phyloP scores from a whole-genome alignment of 805 yeast species.

The Nakazawaea wyomingensis region DNA sequence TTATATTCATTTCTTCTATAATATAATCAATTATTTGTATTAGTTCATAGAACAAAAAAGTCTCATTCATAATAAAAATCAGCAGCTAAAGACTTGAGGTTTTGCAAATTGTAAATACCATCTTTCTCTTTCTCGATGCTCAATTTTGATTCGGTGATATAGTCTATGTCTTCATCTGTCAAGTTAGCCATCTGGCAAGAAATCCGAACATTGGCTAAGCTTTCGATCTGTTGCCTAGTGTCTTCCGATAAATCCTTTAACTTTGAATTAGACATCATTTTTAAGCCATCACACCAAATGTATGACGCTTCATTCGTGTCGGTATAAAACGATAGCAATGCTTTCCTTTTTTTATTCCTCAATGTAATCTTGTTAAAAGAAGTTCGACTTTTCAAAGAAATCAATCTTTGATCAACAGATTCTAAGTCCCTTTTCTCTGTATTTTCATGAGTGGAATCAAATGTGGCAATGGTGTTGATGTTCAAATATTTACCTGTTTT shows the following conservation, averaged over 20 bases:
- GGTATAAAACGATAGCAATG: constrained; percentile 55
- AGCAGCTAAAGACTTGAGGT: constrained; percentile 19
- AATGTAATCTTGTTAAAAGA: constrained; percentile 53
- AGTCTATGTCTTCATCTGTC: constrained; percentile 22
- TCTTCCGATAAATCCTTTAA: constrained; percentile 33
- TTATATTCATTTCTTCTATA: too few relatives aligned
- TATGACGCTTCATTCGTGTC: constrained; percentile 65
- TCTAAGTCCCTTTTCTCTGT: constrained; percentile 37
- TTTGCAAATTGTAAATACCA: constrained; percentile 19
- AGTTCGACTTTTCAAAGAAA: constrained; percentile 52
- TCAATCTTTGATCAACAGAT: constrained; percentile 36
- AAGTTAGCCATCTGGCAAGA: constrained; percentile 44
- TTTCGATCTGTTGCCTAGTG: constrained; percentile 38
- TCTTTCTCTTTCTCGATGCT: constrained; percentile 12
- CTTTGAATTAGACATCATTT: constrained; percentile 37
- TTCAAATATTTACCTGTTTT: constrained; percentile 50
- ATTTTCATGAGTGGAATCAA: constrained; percentile 46
- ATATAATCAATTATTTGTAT: too few relatives aligned
- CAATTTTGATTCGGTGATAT: not conserved
- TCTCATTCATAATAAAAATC: too few relatives aligned
- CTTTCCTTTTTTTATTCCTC: constrained; percentile 34
- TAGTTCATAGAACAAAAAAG: too few relatives aligned
- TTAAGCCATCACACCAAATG: constrained; percentile 77
- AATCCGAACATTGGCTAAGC: constrained; percentile 39
- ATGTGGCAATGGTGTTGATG: constrained; percentile 43